These are phyloP conservation scores for Trichocladium uniseriatum DNA, from an alignment of 495 filamentous ascomycete genomes.

Conservation along the genomic window DNA sequence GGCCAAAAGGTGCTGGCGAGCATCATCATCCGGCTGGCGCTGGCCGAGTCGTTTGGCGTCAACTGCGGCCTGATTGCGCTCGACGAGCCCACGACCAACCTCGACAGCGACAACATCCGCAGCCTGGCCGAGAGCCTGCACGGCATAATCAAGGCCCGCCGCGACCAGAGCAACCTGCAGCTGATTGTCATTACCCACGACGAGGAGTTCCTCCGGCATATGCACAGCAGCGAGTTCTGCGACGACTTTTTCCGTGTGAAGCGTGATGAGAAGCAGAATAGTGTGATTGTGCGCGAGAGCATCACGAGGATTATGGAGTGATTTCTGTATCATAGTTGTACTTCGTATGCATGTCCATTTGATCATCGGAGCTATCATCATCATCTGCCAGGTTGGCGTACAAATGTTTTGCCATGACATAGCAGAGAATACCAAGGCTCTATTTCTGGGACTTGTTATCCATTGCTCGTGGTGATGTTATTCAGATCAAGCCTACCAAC, in stretches of 20 bases:
- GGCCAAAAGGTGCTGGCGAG: slow-evolving; percentile 93
- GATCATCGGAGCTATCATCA: no score
- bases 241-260: slow-evolving; percentile 84
- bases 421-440: no score
- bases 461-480: no score
- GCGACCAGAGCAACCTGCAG: slow-evolving; percentile 88
- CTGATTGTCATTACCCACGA: slow-evolving; percentile 98
- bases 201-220: slow-evolving; percentile 86
- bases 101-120: slow-evolving; percentile 89
- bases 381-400: no score
- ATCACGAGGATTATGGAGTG: slow-evolving; percentile 45
- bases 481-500: no score
- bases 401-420: no score
- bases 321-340: background rate
- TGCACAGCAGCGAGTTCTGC: slow-evolving; percentile 90
- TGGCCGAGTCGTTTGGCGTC: slow-evolving; percentile 93
- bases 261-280: slow-evolving; percentile 78
- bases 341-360: no score
- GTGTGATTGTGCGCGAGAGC: slow-evolving; percentile 66
- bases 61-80: slow-evolving; percentile 96
- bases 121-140: slow-evolving; percentile 77
- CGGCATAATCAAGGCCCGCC: slow-evolving; percentile 76
- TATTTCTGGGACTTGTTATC: no score
- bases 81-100: slow-evolving; percentile 96
- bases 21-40: slow-evolving; percentile 94